These are phyloP conservation scores for Cydonia oblonga DNA, from an alignment of 331 rosid genomes.

Conservation along the genomic window DNA sequence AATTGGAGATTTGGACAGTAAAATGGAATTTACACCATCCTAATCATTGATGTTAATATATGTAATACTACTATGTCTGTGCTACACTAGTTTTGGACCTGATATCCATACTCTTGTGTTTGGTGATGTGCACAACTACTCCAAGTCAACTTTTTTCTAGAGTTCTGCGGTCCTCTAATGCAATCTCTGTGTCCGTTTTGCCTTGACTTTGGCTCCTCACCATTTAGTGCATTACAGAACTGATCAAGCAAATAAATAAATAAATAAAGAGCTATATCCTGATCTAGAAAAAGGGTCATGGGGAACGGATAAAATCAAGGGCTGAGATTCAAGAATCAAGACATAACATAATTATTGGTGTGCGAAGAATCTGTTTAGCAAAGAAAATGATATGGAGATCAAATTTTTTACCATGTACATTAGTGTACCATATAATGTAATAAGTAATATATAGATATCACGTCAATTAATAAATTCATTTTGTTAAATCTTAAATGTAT, in stretches of 20 bases:
- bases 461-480: too few relatives aligned
- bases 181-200: background rate
- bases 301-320: background rate
- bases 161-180: background rate
- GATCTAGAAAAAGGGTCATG: background rate
- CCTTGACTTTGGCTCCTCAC: background rate
- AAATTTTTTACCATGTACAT: too few relatives aligned
- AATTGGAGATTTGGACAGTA: too few relatives aligned
- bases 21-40: too few relatives aligned
- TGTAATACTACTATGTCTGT: too few relatives aligned
- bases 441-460: too few relatives aligned
- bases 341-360: background rate
- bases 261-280: background rate
- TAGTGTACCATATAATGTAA: too few relatives aligned
- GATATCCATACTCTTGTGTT: too few relatives aligned
- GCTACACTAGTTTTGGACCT: too few relatives aligned
- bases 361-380: background rate
- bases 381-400: background rate
- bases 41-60: too few relatives aligned
- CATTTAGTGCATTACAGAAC: background rate
- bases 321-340: background rate
- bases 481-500: too few relatives aligned
- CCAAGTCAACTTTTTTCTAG: background rate
- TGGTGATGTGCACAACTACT: too few relatives aligned
- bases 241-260: background rate